A percentile compares a stretch with the other conserved stretches of the same genome.
phyloP scores from a whole-genome alignment of 192 early-diverging fungal species.

The Phycomyces nitens region DNA sequence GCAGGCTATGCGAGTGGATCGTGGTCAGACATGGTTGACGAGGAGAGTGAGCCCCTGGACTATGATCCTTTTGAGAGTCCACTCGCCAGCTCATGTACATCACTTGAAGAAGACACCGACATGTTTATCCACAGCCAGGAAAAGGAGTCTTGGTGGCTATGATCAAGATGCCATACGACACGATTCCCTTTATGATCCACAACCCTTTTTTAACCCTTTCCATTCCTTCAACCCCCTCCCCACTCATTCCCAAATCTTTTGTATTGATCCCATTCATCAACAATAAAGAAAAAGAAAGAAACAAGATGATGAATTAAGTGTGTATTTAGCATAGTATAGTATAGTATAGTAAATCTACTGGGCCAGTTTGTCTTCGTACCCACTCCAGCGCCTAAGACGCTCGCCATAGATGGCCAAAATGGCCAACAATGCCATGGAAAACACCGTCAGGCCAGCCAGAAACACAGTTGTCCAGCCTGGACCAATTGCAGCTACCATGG shows the following conservation, averaged over 20 bases:
- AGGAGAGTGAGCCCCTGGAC: neutral
- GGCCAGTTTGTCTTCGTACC: neutral
- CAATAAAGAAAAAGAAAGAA: too few species aligned
- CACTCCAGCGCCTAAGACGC: constrained; percentile 24
- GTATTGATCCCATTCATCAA: too few species aligned
- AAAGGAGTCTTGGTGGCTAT: constrained; percentile 29
- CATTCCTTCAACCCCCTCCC: neutral
- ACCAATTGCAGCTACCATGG: constrained; percentile 39
- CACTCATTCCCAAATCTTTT: too few species aligned
- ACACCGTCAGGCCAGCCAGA: constrained; percentile 26
- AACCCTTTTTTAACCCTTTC: neutral
- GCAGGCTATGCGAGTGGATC: neutral
- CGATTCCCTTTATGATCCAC: neutral
- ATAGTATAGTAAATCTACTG: neutral
- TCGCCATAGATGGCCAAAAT: constrained; percentile 38
- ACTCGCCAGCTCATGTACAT: too few species aligned
- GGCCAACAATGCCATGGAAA: constrained; percentile 29
- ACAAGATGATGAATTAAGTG: too few species aligned
- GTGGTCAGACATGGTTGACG: neutral
- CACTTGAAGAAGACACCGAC: constrained; percentile 17
- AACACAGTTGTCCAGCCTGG: constrained; percentile 39
- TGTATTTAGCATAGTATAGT: neutral
- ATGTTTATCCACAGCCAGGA: constrained; percentile 27
- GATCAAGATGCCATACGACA: neutral
- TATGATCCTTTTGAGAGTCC: neutral